Base-by-base conservation (phyloP, 495 filamentous ascomycete genomes). In the Aspergillus heteromorphus region DNA sequence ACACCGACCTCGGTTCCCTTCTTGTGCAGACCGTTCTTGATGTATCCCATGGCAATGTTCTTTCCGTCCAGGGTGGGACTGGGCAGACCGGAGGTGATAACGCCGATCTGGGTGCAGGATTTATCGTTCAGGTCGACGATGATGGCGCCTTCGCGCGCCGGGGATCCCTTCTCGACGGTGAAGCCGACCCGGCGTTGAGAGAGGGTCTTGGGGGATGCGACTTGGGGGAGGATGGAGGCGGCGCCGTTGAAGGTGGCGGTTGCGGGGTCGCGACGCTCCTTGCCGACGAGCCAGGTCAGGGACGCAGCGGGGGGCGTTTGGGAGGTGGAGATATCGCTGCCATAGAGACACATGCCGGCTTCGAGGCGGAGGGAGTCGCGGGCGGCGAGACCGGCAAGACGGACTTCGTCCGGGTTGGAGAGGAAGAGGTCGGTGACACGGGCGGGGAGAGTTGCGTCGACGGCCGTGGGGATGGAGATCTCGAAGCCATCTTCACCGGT, bases 401-500 rank as follows among this genome's bases (percentile, higher is more conserved):
- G 86, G 14, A 95, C 70, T 53, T 77, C 76, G 41, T 87, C 83
- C 16, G 75, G 73, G 52, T 77, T 72, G 14, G 77, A 57, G 13
- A 98, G 79, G 31, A 98, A 76, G 31, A 83, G 72, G 63, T 87
- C 74, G 14, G 79, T 74, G 43, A 86, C 73, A 11, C 72, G 66
- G 18, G 62, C 43, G 41, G 76, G 73, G 13, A 76, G 73, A 17
- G 51, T 40, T 9, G 73, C 55, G 51, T 60, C 57, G 76, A 70
- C 48, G 57, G 73, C 29, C 4, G 75, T 74, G 0, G 85, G 83
- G 55, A 96, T 86, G 29, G 88, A 91, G 62, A 98, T 91, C 76
- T 98, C 93, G 72, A 98, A 98, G 21, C 93, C 93, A 66, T 98
- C 93, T 73, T 98, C 93, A 51, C 93, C 93, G 0, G 93, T 98